Evolutionary conservation across 2,329 filamentous ascomycete species (phyloP).

Genomic region (Trichoderma atroviride): DNA sequence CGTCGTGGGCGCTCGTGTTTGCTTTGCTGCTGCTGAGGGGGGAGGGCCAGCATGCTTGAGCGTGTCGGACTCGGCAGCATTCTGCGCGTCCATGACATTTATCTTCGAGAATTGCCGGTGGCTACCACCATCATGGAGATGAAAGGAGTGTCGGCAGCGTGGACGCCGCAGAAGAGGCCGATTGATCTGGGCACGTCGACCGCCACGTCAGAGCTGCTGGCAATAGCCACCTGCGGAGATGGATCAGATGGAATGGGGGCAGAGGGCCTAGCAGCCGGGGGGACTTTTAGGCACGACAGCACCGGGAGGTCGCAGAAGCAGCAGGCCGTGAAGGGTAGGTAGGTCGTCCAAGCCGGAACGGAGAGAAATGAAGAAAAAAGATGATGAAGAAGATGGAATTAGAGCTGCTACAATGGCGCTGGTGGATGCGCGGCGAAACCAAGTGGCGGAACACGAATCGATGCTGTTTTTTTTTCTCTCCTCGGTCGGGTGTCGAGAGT

Average conservation of each 20-base stretch:
- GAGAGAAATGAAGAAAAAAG: not conserved
- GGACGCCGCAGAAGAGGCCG: constrained; percentile 24
- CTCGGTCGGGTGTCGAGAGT: constrained; percentile 16
- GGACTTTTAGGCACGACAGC: constrained; percentile 24
- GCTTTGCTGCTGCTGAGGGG: constrained; percentile 47
- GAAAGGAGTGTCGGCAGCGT: constrained; percentile 29
- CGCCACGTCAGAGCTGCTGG: constrained; percentile 26
- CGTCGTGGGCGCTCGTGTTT: constrained; percentile 26
- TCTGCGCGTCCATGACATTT: constrained; percentile 71
- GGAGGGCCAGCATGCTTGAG: constrained; percentile 60
- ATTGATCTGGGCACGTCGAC: constrained; percentile 27
- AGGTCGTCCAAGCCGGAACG: constrained; percentile 1
- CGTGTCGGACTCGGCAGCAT: constrained; percentile 65
- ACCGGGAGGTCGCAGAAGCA: constrained; percentile 2
- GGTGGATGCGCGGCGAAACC: constrained; percentile 8
- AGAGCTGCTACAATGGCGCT: constrained; percentile 4
- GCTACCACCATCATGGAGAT: constrained; percentile 62
- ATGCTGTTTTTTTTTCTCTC: constrained; percentile 4
- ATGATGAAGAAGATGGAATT: not conserved
- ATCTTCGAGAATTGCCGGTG: constrained; percentile 54
- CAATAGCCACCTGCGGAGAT: constrained; percentile 24
- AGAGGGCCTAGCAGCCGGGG: constrained; percentile 14
- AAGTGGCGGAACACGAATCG: constrained; percentile 12
- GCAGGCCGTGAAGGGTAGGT: not conserved
- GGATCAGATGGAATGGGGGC: constrained; percentile 18